Evolutionary conservation across 2,329 filamentous ascomycete species (phyloP).

Genomic region (Aspergillus sp.): DNA sequence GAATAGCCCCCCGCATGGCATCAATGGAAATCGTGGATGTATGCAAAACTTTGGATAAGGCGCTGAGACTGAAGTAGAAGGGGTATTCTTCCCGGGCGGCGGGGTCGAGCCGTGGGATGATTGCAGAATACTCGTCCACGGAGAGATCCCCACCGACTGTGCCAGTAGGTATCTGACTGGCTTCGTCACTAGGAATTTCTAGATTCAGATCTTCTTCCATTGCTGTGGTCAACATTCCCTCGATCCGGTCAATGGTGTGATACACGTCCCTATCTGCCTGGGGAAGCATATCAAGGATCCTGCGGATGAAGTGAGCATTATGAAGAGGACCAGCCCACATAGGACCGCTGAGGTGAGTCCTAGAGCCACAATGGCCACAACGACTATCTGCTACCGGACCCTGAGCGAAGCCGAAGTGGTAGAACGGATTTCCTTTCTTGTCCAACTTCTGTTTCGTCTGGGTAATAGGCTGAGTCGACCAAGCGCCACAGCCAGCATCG

Average conservation of each 20-base stretch:
- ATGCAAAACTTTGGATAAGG: slow-evolving; percentile 74
- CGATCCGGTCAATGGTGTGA: slow-evolving; percentile 75
- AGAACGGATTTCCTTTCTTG: slow-evolving; percentile 71
- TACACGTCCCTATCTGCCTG: slow-evolving; percentile 69
- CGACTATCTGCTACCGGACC: slow-evolving; percentile 66
- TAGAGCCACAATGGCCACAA: slow-evolving; percentile 83
- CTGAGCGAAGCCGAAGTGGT: slow-evolving; percentile 75
- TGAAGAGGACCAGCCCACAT: slow-evolving; percentile 95
- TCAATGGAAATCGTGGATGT: slow-evolving; percentile 78
- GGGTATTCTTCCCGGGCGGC: slow-evolving; percentile 71
- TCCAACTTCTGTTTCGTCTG: slow-evolving; percentile 66
- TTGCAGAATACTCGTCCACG: slow-evolving; percentile 27
- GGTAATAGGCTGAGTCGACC: slow-evolving; percentile 78
- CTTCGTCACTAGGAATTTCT: slow-evolving; percentile 16
- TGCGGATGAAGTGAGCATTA: slow-evolving; percentile 77
- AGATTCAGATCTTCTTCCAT: slow-evolving; percentile 67
- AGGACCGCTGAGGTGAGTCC: slow-evolving; percentile 84
- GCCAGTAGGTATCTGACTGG: slow-evolving; percentile 13
- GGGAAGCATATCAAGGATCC: slow-evolving; percentile 72
- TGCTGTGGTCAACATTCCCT: slow-evolving; percentile 88
- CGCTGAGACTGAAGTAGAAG: slow-evolving; percentile 81
- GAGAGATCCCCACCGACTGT: slow-evolving; percentile 16
- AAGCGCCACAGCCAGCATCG: slow-evolving; percentile 86
- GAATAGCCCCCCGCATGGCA: slow-evolving; percentile 76
- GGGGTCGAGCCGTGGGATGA: slow-evolving; percentile 56